Conservation (phyloP, 225 moss, liverwort and hornwort species). For the Lunularia cruciata region DNA sequence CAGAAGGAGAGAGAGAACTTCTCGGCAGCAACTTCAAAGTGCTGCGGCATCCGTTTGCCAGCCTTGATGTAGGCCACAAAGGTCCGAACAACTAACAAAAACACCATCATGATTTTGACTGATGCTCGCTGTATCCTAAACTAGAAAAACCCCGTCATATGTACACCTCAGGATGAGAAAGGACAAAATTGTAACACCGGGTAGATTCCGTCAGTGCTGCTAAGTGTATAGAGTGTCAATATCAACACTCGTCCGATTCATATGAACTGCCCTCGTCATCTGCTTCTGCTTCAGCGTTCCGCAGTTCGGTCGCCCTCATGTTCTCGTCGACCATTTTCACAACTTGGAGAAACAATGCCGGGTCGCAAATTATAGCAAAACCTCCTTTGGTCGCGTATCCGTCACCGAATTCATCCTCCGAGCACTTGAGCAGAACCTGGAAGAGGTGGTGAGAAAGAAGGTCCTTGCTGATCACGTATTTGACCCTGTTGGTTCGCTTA, state of each 20-base stretch:
- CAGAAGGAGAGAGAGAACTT: not conserved
- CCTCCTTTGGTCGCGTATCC: conserved; percentile 37
- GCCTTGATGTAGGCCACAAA: not conserved
- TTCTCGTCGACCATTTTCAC: conserved; percentile 38
- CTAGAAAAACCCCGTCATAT: conserved; percentile 2
- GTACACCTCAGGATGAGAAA: not conserved
- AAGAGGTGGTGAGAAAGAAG: conserved; percentile 44
- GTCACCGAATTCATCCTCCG: conserved; percentile 44
- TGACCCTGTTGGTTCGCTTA: conserved; percentile 29
- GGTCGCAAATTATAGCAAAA: conserved; percentile 44
- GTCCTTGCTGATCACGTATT: conserved; percentile 28
- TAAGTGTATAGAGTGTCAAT: not conserved
- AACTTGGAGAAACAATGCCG: conserved; percentile 43
- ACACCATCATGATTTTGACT: conserved; percentile 7
- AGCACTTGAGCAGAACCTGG: conserved; percentile 46
- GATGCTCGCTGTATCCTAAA: conserved; percentile 5
- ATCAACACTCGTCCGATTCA: not conserved
- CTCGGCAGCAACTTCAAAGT: not conserved
- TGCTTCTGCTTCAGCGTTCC: not conserved
- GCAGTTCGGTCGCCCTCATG: not conserved
- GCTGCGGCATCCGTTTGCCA: not conserved
- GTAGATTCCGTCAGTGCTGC: not conserved
- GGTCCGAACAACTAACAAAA: not conserved
- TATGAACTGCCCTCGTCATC: not conserved
- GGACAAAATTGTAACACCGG: conserved; percentile 12